Conservation (phyloP, 108 stramenopile genomes). For the Skeletonema menzelii region DNA sequence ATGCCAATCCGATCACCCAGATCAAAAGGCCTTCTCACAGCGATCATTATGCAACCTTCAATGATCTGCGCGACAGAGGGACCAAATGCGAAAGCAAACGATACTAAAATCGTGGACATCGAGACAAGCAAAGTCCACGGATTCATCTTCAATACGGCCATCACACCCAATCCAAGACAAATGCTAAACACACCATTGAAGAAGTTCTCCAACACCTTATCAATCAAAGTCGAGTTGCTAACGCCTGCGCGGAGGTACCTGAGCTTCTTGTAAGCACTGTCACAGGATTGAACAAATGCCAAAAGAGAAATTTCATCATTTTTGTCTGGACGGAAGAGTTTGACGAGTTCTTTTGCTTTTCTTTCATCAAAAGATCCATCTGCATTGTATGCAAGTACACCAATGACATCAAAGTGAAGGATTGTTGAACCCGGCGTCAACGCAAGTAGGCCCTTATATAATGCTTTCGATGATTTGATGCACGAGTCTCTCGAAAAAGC, state of each 20-base stretch:
- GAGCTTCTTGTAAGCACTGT: slow-evolving; percentile 70
- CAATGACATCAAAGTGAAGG: slow-evolving; percentile 68
- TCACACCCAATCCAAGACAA: slow-evolving; percentile 44
- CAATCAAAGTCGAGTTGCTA: slow-evolving; percentile 71
- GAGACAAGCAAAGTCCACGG: slow-evolving; percentile 78
- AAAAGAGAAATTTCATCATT: slow-evolving; percentile 48
- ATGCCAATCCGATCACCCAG: slow-evolving; percentile 85
- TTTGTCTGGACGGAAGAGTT: slow-evolving; percentile 66
- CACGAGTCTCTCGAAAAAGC: slow-evolving; percentile 60
- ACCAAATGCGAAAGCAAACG: slow-evolving; percentile 77
- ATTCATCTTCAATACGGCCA: slow-evolving; percentile 64
- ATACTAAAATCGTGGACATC: slow-evolving; percentile 65
- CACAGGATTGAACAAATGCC: slow-evolving; percentile 52
- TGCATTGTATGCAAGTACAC: slow-evolving; percentile 43
- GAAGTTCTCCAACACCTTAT: slow-evolving; percentile 70
- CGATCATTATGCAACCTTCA: slow-evolving; percentile 78
- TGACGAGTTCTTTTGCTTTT: slow-evolving; percentile 55
- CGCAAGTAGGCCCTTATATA: slow-evolving; percentile 55
- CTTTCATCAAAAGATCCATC: slow-evolving; percentile 51
- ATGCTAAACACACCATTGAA: slow-evolving; percentile 59
- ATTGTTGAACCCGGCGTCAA: slow-evolving; percentile 29
- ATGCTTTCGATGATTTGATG: slow-evolving; percentile 58
- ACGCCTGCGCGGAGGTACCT: slow-evolving; percentile 62
- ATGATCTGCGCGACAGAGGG: slow-evolving; percentile 64
- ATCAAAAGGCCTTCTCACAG: slow-evolving; percentile 73